Conservation (phyloP, 805 yeast species). For the Candida patagonica region DNA sequence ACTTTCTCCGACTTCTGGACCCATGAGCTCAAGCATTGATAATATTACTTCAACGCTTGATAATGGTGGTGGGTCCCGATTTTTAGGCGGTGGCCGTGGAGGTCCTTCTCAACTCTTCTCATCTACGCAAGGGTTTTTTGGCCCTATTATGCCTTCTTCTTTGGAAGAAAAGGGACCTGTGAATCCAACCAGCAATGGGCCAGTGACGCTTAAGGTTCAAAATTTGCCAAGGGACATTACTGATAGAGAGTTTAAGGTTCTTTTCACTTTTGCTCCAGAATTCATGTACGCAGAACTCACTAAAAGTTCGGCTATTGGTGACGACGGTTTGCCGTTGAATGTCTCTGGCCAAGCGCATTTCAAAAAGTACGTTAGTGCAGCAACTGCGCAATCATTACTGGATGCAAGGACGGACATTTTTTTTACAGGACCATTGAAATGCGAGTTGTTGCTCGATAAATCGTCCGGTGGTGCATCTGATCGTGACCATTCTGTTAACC, state of each 20-base stretch:
- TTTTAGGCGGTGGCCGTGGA: neutral
- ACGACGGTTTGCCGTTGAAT: constrained; percentile 15
- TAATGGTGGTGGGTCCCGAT: constrained; percentile 3
- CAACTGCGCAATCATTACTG: constrained; percentile 8
- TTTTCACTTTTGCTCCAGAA: constrained; percentile 33
- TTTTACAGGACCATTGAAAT: constrained; percentile 5
- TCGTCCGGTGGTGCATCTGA: neutral
- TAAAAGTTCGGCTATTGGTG: constrained; percentile 19
- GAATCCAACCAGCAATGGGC: constrained; percentile 2
- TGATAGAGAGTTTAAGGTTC: constrained; percentile 29
- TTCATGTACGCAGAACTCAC: constrained; percentile 27
- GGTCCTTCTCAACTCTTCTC: constrained; percentile 4
- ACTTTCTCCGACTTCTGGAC: constrained; percentile 4
- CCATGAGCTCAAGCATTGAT: constrained; percentile 4
- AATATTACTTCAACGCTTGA: constrained; percentile 4
- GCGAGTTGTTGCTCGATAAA: neutral
- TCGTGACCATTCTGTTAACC: neutral
- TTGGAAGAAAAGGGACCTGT: neutral
- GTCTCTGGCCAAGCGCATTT: constrained; percentile 16
- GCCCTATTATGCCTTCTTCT: constrained; percentile 1
- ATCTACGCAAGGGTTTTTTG: constrained; percentile 3
- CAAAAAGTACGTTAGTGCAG: constrained; percentile 11
- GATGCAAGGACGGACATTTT: constrained; percentile 12
- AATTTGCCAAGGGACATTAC: constrained; percentile 31
- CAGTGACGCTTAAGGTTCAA: constrained; percentile 20